Evolutionary conservation across 768 basidiomycete genomes (phyloP).

Genomic region (Steccherinum ochraceum): DNA sequence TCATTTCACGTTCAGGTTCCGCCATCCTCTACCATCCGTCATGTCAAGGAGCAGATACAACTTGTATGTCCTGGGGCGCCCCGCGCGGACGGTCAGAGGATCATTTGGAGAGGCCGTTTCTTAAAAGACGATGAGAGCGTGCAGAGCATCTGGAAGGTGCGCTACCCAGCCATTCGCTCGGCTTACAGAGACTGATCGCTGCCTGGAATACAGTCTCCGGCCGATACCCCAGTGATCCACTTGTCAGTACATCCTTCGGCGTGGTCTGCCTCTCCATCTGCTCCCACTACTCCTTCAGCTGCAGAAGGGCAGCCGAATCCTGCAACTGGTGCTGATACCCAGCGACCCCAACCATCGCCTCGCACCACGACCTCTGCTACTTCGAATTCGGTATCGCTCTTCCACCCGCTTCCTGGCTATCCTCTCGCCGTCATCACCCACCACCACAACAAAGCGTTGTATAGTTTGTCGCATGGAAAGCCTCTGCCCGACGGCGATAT

Average conservation of each 20-base stretch:
- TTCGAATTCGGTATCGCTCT: neutral
- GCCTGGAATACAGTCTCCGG: slow-evolving; percentile 34
- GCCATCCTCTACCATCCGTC: slow-evolving; percentile 41
- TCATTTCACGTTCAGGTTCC: slow-evolving; percentile 56
- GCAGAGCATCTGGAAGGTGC: slow-evolving; percentile 64
- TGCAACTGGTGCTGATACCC: slow-evolving; percentile 7
- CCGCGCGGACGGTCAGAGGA: slow-evolving; percentile 61
- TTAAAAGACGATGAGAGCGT: slow-evolving; percentile 61
- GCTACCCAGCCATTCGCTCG: slow-evolving; percentile 11
- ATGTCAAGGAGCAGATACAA: slow-evolving; percentile 65
- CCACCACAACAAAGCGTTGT: slow-evolving; percentile 22
- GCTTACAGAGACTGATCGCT: neutral
- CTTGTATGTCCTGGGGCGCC: slow-evolving; percentile 58
- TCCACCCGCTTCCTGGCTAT: neutral
- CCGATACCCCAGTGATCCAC: slow-evolving; percentile 60
- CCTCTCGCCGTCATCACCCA: slow-evolving; percentile 17
- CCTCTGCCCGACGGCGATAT: slow-evolving; percentile 11
- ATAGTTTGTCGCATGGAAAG: slow-evolving; percentile 11
- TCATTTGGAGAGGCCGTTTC: slow-evolving; percentile 70
- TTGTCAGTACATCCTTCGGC: slow-evolving; percentile 77
- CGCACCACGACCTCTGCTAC: slow-evolving; percentile 10
- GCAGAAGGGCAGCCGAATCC: slow-evolving; percentile 8
- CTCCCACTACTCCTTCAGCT: slow-evolving; percentile 42
- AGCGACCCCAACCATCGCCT: slow-evolving; percentile 1
- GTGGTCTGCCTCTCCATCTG: slow-evolving; percentile 62